phyloP scores from a whole-genome alignment of 176 grass and related monocot species.

The Carex parvula region DNA sequence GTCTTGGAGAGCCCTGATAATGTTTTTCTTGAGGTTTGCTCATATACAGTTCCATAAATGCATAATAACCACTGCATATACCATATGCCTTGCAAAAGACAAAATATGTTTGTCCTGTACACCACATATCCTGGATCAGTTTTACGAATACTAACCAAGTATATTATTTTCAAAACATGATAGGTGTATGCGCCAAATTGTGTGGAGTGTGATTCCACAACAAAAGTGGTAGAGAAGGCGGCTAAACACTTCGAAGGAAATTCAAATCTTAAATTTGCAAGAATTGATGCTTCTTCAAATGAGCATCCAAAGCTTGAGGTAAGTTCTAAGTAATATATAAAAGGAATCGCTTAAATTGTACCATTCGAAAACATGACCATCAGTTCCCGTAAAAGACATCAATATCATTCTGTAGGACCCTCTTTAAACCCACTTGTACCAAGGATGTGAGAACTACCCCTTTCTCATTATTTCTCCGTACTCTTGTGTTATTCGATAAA shows the following conservation, averaged over 20 bases:
- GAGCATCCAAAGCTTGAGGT: conserved; percentile 51
- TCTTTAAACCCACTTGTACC: neutral
- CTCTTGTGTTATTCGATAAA: neutral
- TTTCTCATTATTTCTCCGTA: neutral
- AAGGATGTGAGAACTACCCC: neutral
- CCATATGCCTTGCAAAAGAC: neutral
- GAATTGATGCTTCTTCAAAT: conserved; percentile 54
- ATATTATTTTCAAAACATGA: conserved; percentile 24
- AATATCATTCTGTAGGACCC: neutral
- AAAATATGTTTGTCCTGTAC: neutral
- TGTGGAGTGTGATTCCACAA: conserved; percentile 36
- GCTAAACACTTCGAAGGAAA: conserved; percentile 42
- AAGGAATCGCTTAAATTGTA: neutral
- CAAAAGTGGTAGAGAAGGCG: conserved; percentile 35
- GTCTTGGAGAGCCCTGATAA: conserved; percentile 42
- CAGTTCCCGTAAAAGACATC: neutral
- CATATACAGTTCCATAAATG: neutral
- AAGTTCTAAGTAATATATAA: conserved; percentile 6
- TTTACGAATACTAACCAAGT: neutral
- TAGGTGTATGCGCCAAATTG: conserved; percentile 41
- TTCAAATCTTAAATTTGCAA: conserved; percentile 39
- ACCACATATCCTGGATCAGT: neutral
- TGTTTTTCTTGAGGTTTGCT: conserved; percentile 44
- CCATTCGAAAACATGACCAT: neutral
- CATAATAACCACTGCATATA: neutral